Evolutionary conservation across 805 yeast species (phyloP).

Genomic region (Candida alai): DNA sequence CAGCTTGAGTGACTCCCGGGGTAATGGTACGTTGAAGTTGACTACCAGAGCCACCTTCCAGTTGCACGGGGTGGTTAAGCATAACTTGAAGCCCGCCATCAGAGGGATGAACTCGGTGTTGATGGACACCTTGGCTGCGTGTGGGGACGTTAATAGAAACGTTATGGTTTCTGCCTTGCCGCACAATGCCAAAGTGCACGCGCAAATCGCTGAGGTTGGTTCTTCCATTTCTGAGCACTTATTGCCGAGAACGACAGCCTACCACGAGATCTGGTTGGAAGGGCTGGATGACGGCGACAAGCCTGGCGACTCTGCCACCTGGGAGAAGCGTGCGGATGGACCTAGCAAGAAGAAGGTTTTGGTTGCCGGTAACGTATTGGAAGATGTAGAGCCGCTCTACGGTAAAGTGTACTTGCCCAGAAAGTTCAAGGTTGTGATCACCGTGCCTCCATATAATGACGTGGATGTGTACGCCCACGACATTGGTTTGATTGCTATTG

Average conservation of each 20-base stretch:
- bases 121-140: conserved; percentile 94
- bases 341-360: conserved; percentile 77
- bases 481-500: conserved; percentile 86
- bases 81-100: conserved; percentile 82
- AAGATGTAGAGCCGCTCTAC: conserved; percentile 81
- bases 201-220: conserved; percentile 64
- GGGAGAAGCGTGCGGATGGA: conserved; percentile 66
- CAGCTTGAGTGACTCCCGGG: conserved; percentile 72
- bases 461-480: conserved; percentile 96
- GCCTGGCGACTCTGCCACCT: conserved; percentile 57
- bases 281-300: conserved; percentile 75
- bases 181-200: conserved; percentile 74
- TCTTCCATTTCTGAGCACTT: conserved; percentile 71
- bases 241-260: conserved; percentile 89
- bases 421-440: conserved; percentile 90
- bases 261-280: conserved; percentile 94
- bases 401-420: conserved; percentile 88
- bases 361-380: conserved; percentile 83
- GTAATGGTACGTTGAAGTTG: conserved; percentile 89
- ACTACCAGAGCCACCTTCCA: conserved; percentile 98
- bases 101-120: conserved; percentile 88
- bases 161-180: conserved; percentile 93
- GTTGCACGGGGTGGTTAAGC: conserved; percentile 90
- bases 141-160: conserved; percentile 97
- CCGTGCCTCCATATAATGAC: conserved; percentile 95